Evolutionary conservation across 148 eudicot species (phyloP).

Genomic region (Pouteria glomerata): DNA sequence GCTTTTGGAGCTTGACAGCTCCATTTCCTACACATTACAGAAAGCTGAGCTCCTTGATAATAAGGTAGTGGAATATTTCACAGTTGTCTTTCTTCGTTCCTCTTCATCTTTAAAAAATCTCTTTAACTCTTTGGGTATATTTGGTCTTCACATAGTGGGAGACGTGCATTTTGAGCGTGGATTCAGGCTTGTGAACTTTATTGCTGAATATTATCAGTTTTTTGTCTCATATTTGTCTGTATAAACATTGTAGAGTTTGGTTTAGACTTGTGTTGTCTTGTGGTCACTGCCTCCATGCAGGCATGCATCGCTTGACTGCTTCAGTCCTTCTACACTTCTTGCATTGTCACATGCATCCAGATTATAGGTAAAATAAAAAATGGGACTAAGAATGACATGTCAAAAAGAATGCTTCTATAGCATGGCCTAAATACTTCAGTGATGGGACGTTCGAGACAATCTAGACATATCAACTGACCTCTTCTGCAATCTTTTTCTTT

Average conservation of each 20-base stretch:
- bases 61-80: constrained; percentile 36
- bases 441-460: not conserved
- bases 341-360: not conserved
- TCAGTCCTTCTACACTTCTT: not conserved
- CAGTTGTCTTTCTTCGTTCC: constrained; percentile 29
- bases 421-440: not conserved
- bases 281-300: not conserved
- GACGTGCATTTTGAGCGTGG: not conserved
- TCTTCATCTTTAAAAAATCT: not conserved
- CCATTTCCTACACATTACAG: constrained; percentile 51
- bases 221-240: not conserved
- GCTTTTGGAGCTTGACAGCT: constrained; percentile 82
- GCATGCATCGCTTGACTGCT: not conserved
- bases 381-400: too few relatives aligned
- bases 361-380: not conserved
- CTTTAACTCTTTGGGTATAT: not conserved
- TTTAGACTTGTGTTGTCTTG: not conserved
- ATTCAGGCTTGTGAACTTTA: not conserved
- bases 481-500: not conserved
- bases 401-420: not conserved
- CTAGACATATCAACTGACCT: not conserved
- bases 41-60: constrained; percentile 39
- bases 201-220: not conserved
- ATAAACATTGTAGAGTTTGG: not conserved
- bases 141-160: not conserved